phyloP scores from a whole-genome alignment of 2,329 filamentous ascomycete species.

The Exophiala spinifera region DNA sequence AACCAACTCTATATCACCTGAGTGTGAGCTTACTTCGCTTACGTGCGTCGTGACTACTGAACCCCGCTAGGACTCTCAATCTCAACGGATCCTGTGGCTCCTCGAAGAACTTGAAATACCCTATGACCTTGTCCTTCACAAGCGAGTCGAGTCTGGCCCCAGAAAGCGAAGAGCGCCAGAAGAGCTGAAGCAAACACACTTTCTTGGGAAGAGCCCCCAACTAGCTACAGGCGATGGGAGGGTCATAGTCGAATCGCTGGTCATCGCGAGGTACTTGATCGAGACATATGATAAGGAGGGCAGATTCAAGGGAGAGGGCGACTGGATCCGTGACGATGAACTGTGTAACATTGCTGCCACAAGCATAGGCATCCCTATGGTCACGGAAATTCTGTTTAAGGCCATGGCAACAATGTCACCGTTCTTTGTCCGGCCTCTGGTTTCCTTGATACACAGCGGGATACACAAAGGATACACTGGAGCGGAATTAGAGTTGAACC shows the following conservation, averaged over 20 bases:
- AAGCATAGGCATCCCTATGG: slow-evolving; percentile 27
- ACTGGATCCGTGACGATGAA: slow-evolving; percentile 33
- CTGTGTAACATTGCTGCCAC: slow-evolving; percentile 32
- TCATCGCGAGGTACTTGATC: slow-evolving; percentile 35
- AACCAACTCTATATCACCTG: slow-evolving; percentile 26
- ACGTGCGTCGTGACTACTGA: neutral
- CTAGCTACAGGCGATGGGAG: slow-evolving; percentile 31
- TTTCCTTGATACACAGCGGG: slow-evolving; percentile 14
- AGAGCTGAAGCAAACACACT: slow-evolving; percentile 73
- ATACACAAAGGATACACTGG: slow-evolving; percentile 18
- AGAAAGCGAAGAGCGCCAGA: slow-evolving; percentile 59
- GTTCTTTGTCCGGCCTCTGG: slow-evolving; percentile 24
- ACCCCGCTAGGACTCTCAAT: slow-evolving; percentile 55
- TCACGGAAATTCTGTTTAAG: slow-evolving; percentile 31
- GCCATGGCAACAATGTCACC: slow-evolving; percentile 16
- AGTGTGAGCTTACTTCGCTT: slow-evolving; percentile 17
- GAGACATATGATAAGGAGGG: slow-evolving; percentile 32
- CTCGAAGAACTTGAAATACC: slow-evolving; percentile 75
- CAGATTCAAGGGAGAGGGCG: slow-evolving; percentile 30
- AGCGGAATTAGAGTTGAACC: slow-evolving; percentile 16
- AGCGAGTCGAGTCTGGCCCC: slow-evolving; percentile 48
- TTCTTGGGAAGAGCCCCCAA: slow-evolving; percentile 76
- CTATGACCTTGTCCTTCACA: slow-evolving; percentile 77
- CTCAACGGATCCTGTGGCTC: slow-evolving; percentile 80
- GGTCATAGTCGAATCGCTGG: slow-evolving; percentile 33